phyloP scores from a whole-genome alignment of 2,329 filamentous ascomycete species.

The Paracamarosporium sp. region DNA sequence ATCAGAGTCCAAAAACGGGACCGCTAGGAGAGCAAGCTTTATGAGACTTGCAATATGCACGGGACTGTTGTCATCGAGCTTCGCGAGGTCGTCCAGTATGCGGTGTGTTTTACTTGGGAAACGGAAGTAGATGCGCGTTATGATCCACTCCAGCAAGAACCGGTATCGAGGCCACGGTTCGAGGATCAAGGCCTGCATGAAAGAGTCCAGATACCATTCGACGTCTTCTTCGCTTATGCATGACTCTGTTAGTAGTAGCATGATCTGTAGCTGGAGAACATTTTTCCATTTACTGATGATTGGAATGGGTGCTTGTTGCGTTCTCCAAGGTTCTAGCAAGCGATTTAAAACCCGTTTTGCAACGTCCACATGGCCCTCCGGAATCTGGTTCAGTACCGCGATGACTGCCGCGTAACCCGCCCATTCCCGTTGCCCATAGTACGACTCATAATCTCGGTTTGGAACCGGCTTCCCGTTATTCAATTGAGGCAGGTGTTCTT shows the following conservation, averaged over 20 bases:
- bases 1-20: conserved; percentile 46
- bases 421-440: conserved; percentile 53
- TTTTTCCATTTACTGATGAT: conserved; percentile 57
- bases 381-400: conserved; percentile 52
- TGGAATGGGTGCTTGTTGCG: conserved; percentile 51
- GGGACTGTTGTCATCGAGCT: conserved; percentile 53
- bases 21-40: conserved; percentile 54
- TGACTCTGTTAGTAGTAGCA: conserved; percentile 52
- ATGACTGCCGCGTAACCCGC: conserved; percentile 54
- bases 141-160: conserved; percentile 56
- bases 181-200: conserved; percentile 51
- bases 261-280: conserved; percentile 55
- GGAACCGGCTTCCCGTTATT: not conserved
- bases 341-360: conserved; percentile 39
- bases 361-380: conserved; percentile 27
- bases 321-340: conserved; percentile 51
- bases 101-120: conserved; percentile 37
- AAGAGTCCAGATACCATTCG: conserved; percentile 41
- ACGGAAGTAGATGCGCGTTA: conserved; percentile 51
- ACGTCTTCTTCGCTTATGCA: conserved; percentile 36
- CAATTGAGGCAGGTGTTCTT: conserved; percentile 31
- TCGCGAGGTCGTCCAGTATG: conserved; percentile 46
- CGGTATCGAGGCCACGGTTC: conserved; percentile 57
- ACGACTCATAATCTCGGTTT: conserved; percentile 47
- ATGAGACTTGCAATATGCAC: conserved; percentile 56